Conservation (phyloP, 345 rosid genomes). For the Rhodamnia rubescens region DNA sequence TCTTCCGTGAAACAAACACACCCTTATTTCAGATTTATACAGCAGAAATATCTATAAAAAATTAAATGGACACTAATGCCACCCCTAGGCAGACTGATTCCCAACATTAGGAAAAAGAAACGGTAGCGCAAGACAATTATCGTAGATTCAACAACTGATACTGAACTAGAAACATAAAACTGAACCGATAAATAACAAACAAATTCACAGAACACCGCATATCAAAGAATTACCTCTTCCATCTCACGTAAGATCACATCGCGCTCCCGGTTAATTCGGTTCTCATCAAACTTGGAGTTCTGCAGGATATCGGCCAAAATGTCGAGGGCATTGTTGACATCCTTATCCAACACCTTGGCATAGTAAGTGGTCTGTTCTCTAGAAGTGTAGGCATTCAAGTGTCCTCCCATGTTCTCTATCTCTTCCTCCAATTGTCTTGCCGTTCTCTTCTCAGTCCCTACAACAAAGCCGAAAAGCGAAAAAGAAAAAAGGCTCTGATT, state of each 20-base stretch:
- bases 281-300: constrained; percentile 68
- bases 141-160: not conserved
- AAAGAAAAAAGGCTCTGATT: not conserved
- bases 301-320: constrained; percentile 90
- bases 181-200: not conserved
- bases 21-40: not conserved
- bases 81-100: not conserved
- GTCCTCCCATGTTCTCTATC: constrained; percentile 95
- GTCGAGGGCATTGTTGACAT: constrained; percentile 51
- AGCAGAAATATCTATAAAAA: not conserved
- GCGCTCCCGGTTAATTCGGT: constrained; percentile 55
- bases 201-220: not conserved
- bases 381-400: constrained; percentile 84
- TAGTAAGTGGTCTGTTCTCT: constrained; percentile 97
- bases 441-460: constrained; percentile 51
- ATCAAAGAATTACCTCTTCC: constrained; percentile 54
- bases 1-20: not conserved
- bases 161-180: not conserved
- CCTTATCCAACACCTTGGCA: constrained; percentile 76
- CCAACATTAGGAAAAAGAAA: not conserved
- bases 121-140: not conserved
- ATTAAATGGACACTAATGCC: not conserved
- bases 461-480: not conserved
- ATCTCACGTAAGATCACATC: constrained; percentile 71
- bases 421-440: constrained; percentile 72